Evolutionary conservation across 2,329 filamentous ascomycete genomes (phyloP).

Genomic region (Fusarium poae): DNA sequence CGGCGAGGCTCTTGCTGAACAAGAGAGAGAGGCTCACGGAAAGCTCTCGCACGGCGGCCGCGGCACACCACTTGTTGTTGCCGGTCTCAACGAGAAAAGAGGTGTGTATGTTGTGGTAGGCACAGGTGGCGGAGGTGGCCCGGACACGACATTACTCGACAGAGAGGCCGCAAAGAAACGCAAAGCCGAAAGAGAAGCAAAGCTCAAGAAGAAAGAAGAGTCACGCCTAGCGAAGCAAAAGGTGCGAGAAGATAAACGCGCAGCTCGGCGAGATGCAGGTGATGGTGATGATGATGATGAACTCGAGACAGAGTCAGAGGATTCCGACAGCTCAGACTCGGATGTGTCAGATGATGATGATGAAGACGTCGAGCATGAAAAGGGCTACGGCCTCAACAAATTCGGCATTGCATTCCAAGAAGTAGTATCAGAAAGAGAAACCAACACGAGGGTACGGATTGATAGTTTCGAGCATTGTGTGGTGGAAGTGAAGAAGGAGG

Average conservation of each 20-base stretch:
- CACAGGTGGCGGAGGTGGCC: constrained; percentile 86
- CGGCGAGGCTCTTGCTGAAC: constrained; percentile 89
- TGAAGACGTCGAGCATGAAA: constrained; percentile 65
- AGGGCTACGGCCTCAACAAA: constrained; percentile 83
- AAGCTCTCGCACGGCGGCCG: constrained; percentile 75
- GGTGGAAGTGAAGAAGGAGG: constrained; percentile 97
- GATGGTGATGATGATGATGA: constrained; percentile 64
- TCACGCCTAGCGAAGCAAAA: constrained; percentile 68
- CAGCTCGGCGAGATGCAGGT: constrained; percentile 63
- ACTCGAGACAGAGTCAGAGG: constrained; percentile 60
- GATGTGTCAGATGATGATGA: constrained; percentile 65
- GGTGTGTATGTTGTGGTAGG: constrained; percentile 94
- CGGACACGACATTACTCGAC: constrained; percentile 76
- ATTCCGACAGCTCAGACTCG: constrained; percentile 57
- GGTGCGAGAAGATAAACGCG: constrained; percentile 71
- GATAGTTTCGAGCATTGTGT: constrained; percentile 98
- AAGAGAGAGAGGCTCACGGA: constrained; percentile 82
- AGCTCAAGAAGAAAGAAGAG: constrained; percentile 72
- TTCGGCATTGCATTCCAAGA: constrained; percentile 97
- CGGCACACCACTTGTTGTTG: constrained; percentile 89
- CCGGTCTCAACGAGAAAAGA: constrained; percentile 86
- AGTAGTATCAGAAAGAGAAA: constrained; percentile 92
- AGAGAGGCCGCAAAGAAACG: constrained; percentile 74
- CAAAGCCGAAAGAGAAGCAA: constrained; percentile 72
- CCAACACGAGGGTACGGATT: constrained; percentile 87